Base-by-base conservation (phyloP, 2,329 filamentous ascomycete genomes). In the Dactylella cylindrospora region DNA sequence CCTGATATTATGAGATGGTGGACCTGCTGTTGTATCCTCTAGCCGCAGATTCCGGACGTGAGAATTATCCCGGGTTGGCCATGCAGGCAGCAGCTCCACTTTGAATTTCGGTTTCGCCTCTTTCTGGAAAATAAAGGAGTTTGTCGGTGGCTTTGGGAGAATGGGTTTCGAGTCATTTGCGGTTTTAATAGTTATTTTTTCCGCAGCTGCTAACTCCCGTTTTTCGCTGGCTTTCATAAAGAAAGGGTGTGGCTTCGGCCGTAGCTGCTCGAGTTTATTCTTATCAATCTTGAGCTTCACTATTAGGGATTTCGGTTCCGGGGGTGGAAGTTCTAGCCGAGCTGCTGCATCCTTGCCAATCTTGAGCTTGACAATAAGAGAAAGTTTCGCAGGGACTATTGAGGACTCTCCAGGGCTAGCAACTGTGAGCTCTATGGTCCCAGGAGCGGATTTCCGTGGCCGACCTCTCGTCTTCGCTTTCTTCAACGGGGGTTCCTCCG, bases 101-200 rank as follows among this genome's bases (percentile, higher is more conserved):
- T 62, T 62, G 20, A 62, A 62, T n/a, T 62, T 62, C 6, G 49
- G 57, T 28, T 62, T 62, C 1, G 49, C 23, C 19, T 40, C 36
- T 40, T 23, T 19, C 26, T 62, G 47, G 25, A 61, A 61, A 8
- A 40, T 38, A 23, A 38, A 53, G 15, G 49, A 36, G 12, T 28
- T 53, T 7, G 19, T 12, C 13, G 32, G 25, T 31, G 43, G 23
- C 9, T 32, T 50, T 22, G 22, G 19, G 20, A 28, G 3, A 15
- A 32, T 23, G 8, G 57, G 36, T 19, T 33, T 62, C n/a, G 36
- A 12, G 19, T 62, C 39, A 1, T 15, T 35, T 8, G 38, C 5
- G 7, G 10, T 10, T 12, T 45, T 62, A 8, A 5, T n/a, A 2
- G 10, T 20, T 6, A 15, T 10, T 22, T 54, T 38, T 12, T 50